Evolutionary conservation across 2,329 filamentous ascomycete genomes (phyloP), one percentile per base, ranked within the genome.

Genomic region (Amesomyces nigricolor): DNA sequence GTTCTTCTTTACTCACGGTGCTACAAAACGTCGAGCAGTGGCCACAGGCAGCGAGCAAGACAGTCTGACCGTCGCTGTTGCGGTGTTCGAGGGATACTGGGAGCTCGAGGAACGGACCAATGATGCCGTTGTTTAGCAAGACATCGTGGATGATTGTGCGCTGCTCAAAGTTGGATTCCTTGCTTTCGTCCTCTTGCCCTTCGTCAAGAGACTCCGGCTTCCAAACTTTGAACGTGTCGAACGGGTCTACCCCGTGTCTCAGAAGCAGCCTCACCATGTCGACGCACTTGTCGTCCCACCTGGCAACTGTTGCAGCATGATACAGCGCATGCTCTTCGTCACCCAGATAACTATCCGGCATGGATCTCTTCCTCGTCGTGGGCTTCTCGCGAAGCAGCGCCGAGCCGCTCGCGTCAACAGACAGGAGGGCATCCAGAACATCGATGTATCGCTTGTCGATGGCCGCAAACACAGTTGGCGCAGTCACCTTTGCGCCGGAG

Each of bases 231-330:
- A 53, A 50, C 17, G 9, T 38, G 16, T 57, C 60, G 22, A 64
- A 64, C 0, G 65, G 67, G 47, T 67, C 54, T 1, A 64, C 66
- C 2, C 66, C 67, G 32, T 66, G 59, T 0, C 61, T 52, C 13
- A 69, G 50, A 11, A 48, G 53, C 2, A 32, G 3, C n/a, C 53
- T 42, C 19, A 56, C 35, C 26, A 53, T 44, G 6, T 45, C n/a
- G 7, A 16, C 5, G 22, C 16, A 22, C 47, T 42, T 13, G 40
- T 3, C 2, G 3, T 44, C 30, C 13, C 30, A 9, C 39, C 37
- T 14, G 6, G 6, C 35, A 13, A 3, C 3, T 7, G n/a, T 42
- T 13, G 47, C 47, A 7, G 47, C 47, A 8, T n/a, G 22, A 16
- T 49, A n/a, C 7, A 49, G 26, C 3, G 47, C 47, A 38, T 38